Conservation (phyloP, 495 filamentous ascomycete species). For the Penicillium cinerascens region DNA sequence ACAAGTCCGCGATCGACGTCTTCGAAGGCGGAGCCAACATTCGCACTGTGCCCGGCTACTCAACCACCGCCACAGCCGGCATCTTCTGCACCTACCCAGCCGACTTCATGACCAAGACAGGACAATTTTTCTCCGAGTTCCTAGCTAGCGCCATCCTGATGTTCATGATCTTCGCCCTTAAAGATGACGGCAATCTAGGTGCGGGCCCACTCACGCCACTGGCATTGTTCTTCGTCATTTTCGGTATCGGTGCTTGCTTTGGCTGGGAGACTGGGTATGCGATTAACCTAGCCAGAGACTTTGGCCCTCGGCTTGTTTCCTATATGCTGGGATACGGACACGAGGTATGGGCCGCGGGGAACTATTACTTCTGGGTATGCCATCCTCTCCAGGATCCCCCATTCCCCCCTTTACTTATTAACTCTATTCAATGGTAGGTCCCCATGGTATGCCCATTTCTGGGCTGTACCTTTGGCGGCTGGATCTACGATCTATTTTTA, state of each 20-base stretch:
- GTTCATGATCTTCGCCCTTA: constrained; percentile 66
- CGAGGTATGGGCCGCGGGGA: constrained; percentile 59
- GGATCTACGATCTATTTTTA: constrained; percentile 59
- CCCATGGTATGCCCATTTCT: constrained; percentile 57
- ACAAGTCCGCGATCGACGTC: constrained; percentile 50
- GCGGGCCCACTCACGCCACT: constrained; percentile 51
- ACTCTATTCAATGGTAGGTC: constrained; percentile 21
- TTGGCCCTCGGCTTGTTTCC: constrained; percentile 60
- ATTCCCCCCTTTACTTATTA: neutral
- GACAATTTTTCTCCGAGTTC: constrained; percentile 63
- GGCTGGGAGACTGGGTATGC: constrained; percentile 70
- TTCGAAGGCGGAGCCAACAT: constrained; percentile 53
- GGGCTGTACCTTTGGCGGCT: constrained; percentile 57
- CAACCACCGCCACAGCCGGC: constrained; percentile 54
- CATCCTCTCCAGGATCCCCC: neutral
- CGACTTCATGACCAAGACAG: constrained; percentile 54
- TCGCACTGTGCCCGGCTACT: constrained; percentile 55
- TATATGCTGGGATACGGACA: constrained; percentile 62
- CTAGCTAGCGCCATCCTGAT: constrained; percentile 58
- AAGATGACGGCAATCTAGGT: constrained; percentile 54
- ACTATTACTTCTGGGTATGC: constrained; percentile 62
- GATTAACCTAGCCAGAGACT: constrained; percentile 64
- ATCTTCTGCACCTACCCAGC: constrained; percentile 67
- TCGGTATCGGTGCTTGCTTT: constrained; percentile 64
- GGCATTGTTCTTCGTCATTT: constrained; percentile 60